These are phyloP conservation scores for Karstenula rhodostoma DNA, from an alignment of 2,329 filamentous ascomycete species.

Conservation along the genomic window DNA sequence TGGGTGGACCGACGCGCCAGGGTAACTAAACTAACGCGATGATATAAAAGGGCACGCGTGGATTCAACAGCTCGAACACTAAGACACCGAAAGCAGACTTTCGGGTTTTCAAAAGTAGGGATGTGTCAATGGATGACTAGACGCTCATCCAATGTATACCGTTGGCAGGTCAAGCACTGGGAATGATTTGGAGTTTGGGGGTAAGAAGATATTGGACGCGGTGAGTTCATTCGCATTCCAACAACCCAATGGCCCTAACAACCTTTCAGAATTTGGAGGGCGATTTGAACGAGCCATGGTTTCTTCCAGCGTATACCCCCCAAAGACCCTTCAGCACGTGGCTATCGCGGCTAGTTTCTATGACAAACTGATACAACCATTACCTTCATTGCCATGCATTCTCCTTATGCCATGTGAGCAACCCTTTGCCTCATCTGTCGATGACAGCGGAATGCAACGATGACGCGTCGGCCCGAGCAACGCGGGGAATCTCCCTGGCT, in stretches of 20 bases:
- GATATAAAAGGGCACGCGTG: background rate
- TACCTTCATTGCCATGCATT: conserved; percentile 5
- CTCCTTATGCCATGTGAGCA: background rate
- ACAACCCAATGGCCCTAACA: background rate
- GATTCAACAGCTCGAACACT: background rate
- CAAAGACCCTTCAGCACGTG: background rate
- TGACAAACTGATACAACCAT: conserved; percentile 12
- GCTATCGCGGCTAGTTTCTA: background rate
- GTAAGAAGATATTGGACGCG: background rate
- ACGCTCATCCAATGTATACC: background rate
- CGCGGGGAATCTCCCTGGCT: conserved; percentile 23
- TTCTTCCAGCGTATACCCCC: background rate
- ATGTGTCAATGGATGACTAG: background rate
- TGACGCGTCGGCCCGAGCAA: conserved; percentile 21
- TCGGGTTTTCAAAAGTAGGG: no score
- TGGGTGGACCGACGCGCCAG: conserved; percentile 31
- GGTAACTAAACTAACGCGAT: conserved; percentile 23
- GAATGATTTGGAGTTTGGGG: background rate
- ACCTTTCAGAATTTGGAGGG: background rate
- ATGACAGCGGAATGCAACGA: conserved; percentile 19
- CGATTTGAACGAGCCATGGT: background rate
- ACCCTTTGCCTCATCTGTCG: background rate
- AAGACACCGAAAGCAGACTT: background rate
- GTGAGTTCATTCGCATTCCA: background rate
- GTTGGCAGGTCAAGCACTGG: background rate